Evolutionary conservation across 2,329 filamentous ascomycete genomes (phyloP), one percentile per base, ranked within the genome.

Genomic region (Drechslerella coelobrocha): DNA sequence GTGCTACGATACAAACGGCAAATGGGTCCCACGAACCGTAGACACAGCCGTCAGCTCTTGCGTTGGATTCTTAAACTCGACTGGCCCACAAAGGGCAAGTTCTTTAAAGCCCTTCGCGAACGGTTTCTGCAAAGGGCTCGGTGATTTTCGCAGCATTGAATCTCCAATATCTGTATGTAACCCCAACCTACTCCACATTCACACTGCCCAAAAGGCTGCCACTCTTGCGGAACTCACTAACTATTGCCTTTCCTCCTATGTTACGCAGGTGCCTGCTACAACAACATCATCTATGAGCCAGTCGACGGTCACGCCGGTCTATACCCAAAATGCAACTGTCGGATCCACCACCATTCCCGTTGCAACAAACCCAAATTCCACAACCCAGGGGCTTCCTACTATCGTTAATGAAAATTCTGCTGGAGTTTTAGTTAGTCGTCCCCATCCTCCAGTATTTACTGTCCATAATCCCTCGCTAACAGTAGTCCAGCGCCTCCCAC

Each of bases 111-210:
- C 37, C 2, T 59, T 48, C 23, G 59, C 43, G 0, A 31, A 29
- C 41, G 59, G 43, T 4, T 63, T 71, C n/a, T 71, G 66, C 21
- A 9, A 59, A 19, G 59, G 54, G 4, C 56, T 71, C 24, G 66
- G 66, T 4, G 51, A 71, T 19, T 2, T 71, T 8, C 39, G 51
- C 14, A 41, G 48, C 24, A 55, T 37, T 7, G 52, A 17, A 19
- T 54, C 66, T 1, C 61, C 59, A 3, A 60, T 34, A 12, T 57
- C 52, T 19, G 66, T 71, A 43, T 24, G 65, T 52, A 27, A 59
- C 10, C 14, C 26, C 17, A 27, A 17, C 7, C 12, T 45, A 14
- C n/a, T 51, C 8, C 9, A 41, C 7, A 41, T 34, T 34, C 6
- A 12, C n/a, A 41, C 37, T 14, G 37, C 37, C n/a, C 37, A 17